A percentile compares a stretch with the other conserved stretches of the same genome.
These are phyloP conservation scores for Pichia sp. DNA, from an alignment of 1,139 yeast species.

Conservation along the genomic window DNA sequence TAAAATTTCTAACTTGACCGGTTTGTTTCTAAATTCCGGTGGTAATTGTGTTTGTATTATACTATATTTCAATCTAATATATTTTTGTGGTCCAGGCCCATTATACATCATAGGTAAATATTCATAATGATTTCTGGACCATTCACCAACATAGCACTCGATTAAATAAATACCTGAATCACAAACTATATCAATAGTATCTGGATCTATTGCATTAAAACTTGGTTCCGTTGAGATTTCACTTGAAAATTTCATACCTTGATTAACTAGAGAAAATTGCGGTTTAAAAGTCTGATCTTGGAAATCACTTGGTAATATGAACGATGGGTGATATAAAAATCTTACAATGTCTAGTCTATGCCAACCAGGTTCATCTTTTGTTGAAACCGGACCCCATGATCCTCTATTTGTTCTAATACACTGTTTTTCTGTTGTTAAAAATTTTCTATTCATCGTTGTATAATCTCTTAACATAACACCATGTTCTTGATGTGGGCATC, in stretches of 20 bases:
- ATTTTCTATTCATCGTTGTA: constrained; percentile 71
- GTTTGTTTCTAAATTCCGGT: constrained; percentile 33
- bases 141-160: constrained; percentile 58
- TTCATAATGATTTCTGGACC: constrained; percentile 57
- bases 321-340: constrained; percentile 75
- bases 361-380: constrained; percentile 80
- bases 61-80: constrained; percentile 43
- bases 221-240: constrained; percentile 18
- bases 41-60: constrained; percentile 42
- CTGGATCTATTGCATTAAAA: constrained; percentile 34
- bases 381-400: constrained; percentile 42
- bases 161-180: constrained; percentile 65
- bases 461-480: constrained; percentile 93
- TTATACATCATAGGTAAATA: constrained; percentile 49
- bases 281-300: constrained; percentile 26
- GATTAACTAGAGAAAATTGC: constrained; percentile 14
- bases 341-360: constrained; percentile 72
- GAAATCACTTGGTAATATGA: constrained; percentile 61
- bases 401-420: constrained; percentile 50
- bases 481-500: constrained; percentile 84
- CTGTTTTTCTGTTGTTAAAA: constrained; percentile 62
- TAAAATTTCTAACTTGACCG: constrained; percentile 44
- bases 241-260: constrained; percentile 26
- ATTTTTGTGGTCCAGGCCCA: constrained; percentile 55
- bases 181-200: constrained; percentile 44